Base-by-base conservation (phyloP, 2,329 filamentous ascomycete genomes). In the Fulvia fulva region DNA sequence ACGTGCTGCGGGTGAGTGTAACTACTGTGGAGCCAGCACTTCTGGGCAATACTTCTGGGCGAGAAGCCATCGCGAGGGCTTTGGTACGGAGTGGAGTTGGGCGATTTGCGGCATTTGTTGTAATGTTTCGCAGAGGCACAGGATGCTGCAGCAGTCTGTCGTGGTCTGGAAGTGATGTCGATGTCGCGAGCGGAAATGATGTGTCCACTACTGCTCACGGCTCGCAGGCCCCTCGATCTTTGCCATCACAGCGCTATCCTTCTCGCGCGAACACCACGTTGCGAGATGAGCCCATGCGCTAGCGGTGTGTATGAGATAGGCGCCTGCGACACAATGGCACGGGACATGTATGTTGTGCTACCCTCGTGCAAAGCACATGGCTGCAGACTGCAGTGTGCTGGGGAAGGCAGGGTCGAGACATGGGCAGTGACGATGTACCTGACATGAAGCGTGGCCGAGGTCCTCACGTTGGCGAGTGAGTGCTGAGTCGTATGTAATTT, bases 1-100 rank as follows among this genome's bases (percentile, higher is more conserved):
- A 44, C 51, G 51, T 45, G 51, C 37, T 54, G 51, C 53, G 14
- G 47, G 50, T 56, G 47, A 52, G 37, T 26, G 34, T 41, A 19
- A 41, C 12, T 41, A 41, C 16, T n/a, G 34, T 41, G 34, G 34
- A 41, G 34, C 34, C 6, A 41, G 30, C 16, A 41, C 34, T 41
- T 41, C 34, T 41, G 34, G 34, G 34, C 34, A n/a, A 41, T 16
- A 41, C 6, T 14, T 41, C 16, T 30, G 34, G 34, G 34, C 34
- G 14, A 41, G n/a, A 41, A 41, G 12, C n/a, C 16, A 19, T 41
- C 34, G 34, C 34, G 14, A 41, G 14, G 34, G n/a, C 34, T 41
- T 41, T 41, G 9, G 44, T 50, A 47, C 45, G 45, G 45, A 46
- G 30, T 56, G 54, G 43, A 44, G 49, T 32, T 55, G 47, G 41